Evolutionary conservation across 352 stramenopile genomes (phyloP).

Genomic region (Phytophthora ramorum): DNA sequence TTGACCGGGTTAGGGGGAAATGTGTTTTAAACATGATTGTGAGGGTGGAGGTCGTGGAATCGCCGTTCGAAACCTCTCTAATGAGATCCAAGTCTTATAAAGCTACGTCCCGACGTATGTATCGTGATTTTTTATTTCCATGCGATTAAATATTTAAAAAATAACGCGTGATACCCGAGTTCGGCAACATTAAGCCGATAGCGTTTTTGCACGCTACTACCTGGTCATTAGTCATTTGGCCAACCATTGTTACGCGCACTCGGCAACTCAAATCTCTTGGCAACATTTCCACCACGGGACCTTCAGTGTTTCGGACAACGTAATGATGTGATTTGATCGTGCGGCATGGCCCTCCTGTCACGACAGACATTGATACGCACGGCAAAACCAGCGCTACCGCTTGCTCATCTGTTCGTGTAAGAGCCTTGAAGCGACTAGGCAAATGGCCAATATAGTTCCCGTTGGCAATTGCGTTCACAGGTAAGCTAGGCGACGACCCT

Average conservation of each 20-base stretch:
- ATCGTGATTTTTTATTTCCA: too few species aligned
- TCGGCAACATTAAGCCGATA: conserved; percentile 10
- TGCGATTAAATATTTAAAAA: too few species aligned
- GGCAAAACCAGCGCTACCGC: conserved; percentile 5
- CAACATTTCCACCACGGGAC: conserved; percentile 8
- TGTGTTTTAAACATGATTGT: too few species aligned
- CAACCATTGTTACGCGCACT: conserved; percentile 1
- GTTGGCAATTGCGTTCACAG: conserved; percentile 2
- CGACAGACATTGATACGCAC: conserved; percentile 7
- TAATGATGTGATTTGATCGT: conserved; percentile 32
- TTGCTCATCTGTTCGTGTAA: conserved; percentile 8
- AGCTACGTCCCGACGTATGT: too few species aligned
- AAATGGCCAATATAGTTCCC: conserved; percentile 11
- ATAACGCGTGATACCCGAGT: too few species aligned
- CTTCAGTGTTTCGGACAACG: conserved; percentile 26
- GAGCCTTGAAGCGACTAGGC: not conserved
- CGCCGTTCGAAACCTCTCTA: too few species aligned
- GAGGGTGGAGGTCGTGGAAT: too few species aligned
- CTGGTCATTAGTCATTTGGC: not conserved
- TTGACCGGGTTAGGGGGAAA: too few species aligned
- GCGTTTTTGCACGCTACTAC: not conserved
- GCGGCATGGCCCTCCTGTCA: conserved; percentile 11
- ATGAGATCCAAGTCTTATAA: too few species aligned
- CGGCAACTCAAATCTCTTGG: not conserved
- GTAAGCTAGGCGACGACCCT: not conserved